Conservation (phyloP, 148 eudicot species). For the Hydrangea macrophylla region DNA sequence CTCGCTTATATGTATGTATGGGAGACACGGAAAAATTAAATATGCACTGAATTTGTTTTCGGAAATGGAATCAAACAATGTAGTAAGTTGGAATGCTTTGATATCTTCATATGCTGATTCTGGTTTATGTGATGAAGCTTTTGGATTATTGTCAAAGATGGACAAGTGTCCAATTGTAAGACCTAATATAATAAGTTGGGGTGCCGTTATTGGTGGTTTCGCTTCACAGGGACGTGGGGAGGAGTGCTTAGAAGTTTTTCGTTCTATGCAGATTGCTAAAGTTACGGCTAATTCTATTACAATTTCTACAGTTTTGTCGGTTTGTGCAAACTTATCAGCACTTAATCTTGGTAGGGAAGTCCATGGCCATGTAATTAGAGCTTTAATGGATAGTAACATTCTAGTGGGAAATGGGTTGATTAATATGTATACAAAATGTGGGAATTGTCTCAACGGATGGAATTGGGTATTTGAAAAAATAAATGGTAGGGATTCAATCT, state of each 20-base stretch:
- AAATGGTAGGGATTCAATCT: constrained; percentile 22
- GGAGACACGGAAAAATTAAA: constrained; percentile 31
- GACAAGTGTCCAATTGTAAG: constrained; percentile 20
- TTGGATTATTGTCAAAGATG: constrained; percentile 26
- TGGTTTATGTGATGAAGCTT: constrained; percentile 49
- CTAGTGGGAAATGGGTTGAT: constrained; percentile 44
- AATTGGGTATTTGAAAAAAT: constrained; percentile 22
- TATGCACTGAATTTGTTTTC: constrained; percentile 34
- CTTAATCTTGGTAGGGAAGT: constrained; percentile 36
- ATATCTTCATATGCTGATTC: constrained; percentile 45
- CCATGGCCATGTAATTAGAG: constrained; percentile 36
- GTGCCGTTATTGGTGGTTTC: constrained; percentile 35
- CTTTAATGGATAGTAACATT: constrained; percentile 10
- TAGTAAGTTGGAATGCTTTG: constrained; percentile 52
- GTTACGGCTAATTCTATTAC: constrained; percentile 35
- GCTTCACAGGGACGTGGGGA: constrained; percentile 25
- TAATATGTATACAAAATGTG: constrained; percentile 52
- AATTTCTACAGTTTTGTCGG: constrained; percentile 33
- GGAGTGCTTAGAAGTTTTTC: constrained; percentile 38
- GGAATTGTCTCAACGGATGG: constrained; percentile 29
- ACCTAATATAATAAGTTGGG: constrained; percentile 49
- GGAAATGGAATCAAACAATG: constrained; percentile 26
- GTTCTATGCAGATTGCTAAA: constrained; percentile 36
- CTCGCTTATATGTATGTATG: constrained; percentile 43
- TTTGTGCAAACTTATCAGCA: constrained; percentile 43